phyloP scores from a whole-genome alignment of 371 early-diverging fungal genomes.

The Apophysomyces variabilis region DNA sequence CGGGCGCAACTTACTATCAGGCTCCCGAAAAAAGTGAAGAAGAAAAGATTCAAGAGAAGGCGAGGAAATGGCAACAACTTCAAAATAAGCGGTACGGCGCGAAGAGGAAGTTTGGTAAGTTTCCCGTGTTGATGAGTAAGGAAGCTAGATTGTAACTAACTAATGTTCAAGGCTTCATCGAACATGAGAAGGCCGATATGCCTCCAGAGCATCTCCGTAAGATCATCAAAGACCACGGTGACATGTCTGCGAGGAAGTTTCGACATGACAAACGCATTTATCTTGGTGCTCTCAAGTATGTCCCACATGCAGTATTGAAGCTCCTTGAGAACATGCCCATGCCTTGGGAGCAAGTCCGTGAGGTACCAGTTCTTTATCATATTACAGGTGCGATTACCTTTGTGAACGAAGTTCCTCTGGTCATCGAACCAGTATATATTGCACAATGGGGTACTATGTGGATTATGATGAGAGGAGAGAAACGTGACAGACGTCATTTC shows the following conservation, averaged over 20 bases:
- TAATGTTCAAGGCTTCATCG: slow-evolving; percentile 57
- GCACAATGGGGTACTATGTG: slow-evolving; percentile 99
- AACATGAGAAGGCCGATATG: slow-evolving; percentile 90
- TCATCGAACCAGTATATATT: slow-evolving; percentile 94
- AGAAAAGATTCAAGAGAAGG: slow-evolving; percentile 76
- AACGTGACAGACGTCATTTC: slow-evolving; percentile 97
- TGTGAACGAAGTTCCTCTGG: slow-evolving; percentile 96
- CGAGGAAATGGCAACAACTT: slow-evolving; percentile 90
- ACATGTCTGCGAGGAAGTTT: slow-evolving; percentile 98
- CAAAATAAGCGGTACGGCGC: slow-evolving; percentile 92
- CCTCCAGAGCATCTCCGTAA: slow-evolving; percentile 97
- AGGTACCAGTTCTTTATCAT: slow-evolving; percentile 97
- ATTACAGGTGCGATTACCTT: slow-evolving; percentile 99
- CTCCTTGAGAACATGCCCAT: slow-evolving; percentile 99
- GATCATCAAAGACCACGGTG: slow-evolving; percentile 97
- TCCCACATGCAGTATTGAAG: slow-evolving; percentile 98
- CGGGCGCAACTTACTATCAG: slow-evolving; percentile 21
- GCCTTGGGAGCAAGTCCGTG: slow-evolving; percentile 99
- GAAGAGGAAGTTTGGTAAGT: slow-evolving; percentile 89
- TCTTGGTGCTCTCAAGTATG: slow-evolving; percentile 96
- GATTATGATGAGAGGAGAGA: slow-evolving; percentile 99
- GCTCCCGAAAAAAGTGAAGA: slow-evolving; percentile 40
- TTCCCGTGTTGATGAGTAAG: slow-evolving; percentile 24
- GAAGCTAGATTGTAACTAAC: neutral
- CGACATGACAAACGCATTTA: slow-evolving; percentile 97